Percentiles rank a stretch among this genome's conserved stretches.
phyloP scores from a whole-genome alignment of 2,329 filamentous ascomycete species.

The Aspergillus costaricaensis region DNA sequence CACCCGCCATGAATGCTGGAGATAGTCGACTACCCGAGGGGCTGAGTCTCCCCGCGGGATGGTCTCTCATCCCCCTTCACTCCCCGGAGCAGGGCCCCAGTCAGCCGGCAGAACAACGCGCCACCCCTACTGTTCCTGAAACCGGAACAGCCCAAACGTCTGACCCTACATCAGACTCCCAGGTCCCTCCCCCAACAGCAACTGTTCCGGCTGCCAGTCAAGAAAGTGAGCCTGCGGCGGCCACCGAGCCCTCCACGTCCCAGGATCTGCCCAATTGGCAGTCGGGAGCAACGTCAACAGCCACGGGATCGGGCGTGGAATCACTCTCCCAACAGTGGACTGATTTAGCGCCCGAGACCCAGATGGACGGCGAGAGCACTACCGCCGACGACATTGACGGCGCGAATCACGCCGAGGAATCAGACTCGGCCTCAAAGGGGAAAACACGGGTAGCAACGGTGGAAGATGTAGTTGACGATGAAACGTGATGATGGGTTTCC shows the following conservation, averaged over 20 bases:
- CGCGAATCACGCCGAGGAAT: conserved; percentile 10
- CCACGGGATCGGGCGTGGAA: conserved; percentile 19
- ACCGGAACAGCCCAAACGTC: background rate
- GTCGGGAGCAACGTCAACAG: conserved; percentile 11
- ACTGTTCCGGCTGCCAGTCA: conserved; percentile 1
- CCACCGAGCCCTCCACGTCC: background rate
- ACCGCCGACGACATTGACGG: background rate
- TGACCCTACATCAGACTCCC: background rate
- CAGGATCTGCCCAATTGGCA: conserved; percentile 24
- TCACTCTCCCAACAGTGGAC: conserved; percentile 36
- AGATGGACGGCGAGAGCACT: conserved; percentile 11
- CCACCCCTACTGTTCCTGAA: conserved; percentile 11
- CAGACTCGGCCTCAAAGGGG: conserved; percentile 34
- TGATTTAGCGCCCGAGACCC: conserved; percentile 27
- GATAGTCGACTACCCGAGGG: conserved; percentile 54
- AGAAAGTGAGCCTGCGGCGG: conserved; percentile 2
- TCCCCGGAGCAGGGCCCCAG: conserved; percentile 17
- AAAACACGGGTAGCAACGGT: conserved; percentile 38
- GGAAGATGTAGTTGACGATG: conserved; percentile 39
- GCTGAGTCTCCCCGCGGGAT: conserved; percentile 55
- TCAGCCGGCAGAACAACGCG: conserved; percentile 1
- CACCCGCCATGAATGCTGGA: conserved; percentile 41
- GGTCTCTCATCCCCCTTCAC: conserved; percentile 36
- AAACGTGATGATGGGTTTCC: conserved; percentile 18
- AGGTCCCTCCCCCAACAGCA: background rate